A percentile compares a stretch with the other conserved stretches of the same genome.
Evolutionary conservation across 179 eudicot genomes (phyloP).

Genomic region (Silene vulgaris): DNA sequence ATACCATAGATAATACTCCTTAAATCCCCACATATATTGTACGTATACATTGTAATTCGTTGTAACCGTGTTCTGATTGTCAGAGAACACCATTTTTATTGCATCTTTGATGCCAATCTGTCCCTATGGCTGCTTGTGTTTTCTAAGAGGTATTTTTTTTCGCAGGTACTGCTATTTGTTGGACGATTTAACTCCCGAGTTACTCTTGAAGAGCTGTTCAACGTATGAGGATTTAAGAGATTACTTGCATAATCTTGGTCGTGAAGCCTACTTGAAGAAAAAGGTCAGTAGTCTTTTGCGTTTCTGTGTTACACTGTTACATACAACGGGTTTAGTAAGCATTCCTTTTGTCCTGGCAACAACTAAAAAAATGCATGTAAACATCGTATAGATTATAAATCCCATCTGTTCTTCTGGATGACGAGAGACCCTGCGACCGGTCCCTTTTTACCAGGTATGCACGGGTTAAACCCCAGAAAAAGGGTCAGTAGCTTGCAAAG

Average conservation of each 20-base stretch:
- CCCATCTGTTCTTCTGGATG: no score
- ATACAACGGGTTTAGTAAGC: conserved; percentile 3
- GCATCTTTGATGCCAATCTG: neutral
- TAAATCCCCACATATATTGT: neutral
- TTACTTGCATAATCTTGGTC: conserved; percentile 74
- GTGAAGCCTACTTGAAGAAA: conserved; percentile 86
- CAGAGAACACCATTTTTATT: neutral
- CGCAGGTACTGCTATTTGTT: conserved; percentile 86
- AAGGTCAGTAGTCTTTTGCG: conserved; percentile 51
- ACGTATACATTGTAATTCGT: no score
- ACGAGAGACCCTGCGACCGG: no score
- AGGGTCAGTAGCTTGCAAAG: no score
- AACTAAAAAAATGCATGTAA: neutral
- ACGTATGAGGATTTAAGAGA: conserved; percentile 61
- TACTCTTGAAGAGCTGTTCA: conserved; percentile 53
- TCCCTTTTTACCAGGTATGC: no score
- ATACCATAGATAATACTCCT: neutral
- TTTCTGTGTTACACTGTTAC: conserved; percentile 5
- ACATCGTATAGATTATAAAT: neutral
- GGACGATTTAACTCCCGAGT: conserved; percentile 74
- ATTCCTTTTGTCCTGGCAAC: neutral
- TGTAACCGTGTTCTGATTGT: no score
- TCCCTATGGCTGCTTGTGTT: conserved; percentile 11
- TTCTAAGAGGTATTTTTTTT: conserved; percentile 9
- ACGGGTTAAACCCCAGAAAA: no score